Evolutionary conservation across 2,329 filamentous ascomycete genomes (phyloP).

Genomic region (Didymella arachidicola): DNA sequence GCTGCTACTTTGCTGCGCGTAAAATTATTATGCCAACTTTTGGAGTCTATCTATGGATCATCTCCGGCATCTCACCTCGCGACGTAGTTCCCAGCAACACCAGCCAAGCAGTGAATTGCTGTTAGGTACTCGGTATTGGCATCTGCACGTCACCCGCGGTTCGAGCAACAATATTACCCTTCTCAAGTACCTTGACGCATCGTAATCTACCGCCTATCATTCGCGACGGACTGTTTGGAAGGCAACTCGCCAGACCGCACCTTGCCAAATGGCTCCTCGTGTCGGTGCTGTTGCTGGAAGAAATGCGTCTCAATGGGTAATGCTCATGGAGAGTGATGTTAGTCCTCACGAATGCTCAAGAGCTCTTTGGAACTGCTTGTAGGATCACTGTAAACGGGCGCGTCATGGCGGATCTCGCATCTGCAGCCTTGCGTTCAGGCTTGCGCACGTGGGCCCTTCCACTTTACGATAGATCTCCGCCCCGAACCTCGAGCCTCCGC

Average conservation of each 20-base stretch:
- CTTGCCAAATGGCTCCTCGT: constrained; percentile 17
- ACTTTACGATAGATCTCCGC: constrained; percentile 33
- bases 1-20: constrained; percentile 38
- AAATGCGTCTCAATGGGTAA: constrained; percentile 13
- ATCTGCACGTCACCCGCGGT: constrained; percentile 38
- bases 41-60: constrained; percentile 34
- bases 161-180: constrained; percentile 19
- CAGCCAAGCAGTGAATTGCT: constrained; percentile 47
- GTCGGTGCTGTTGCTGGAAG: constrained; percentile 17
- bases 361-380: constrained; percentile 12
- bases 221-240: constrained; percentile 18
- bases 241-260: constrained; percentile 21
- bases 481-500: constrained; percentile 17
- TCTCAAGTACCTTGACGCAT: constrained; percentile 26
- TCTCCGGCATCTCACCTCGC: constrained; percentile 28
- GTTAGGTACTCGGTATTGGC: constrained; percentile 47
- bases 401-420: constrained; percentile 12
- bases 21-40: constrained; percentile 46
- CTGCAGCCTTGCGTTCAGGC: constrained; percentile 21
- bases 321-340: constrained; percentile 12
- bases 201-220: constrained; percentile 29
- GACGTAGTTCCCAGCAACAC: constrained; percentile 24
- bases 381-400: constrained; percentile 3
- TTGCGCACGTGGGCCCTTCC: constrained; percentile 29
- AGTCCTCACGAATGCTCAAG: background rate